Conservation (phyloP, 176 grass and related monocot genomes). For the Oryza brachyantha region DNA sequence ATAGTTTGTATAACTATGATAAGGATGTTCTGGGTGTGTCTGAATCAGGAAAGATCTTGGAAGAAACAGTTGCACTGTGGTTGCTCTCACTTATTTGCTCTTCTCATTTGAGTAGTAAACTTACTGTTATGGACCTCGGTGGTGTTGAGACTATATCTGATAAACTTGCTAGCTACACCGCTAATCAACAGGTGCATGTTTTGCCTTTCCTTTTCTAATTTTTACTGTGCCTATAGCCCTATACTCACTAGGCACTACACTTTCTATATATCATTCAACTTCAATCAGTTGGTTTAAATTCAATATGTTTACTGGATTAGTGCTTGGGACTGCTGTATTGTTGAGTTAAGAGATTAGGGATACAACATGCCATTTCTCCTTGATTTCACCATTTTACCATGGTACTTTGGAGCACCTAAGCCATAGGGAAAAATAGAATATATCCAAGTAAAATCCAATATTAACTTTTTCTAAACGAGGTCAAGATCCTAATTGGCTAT, state of each 20-base stretch:
- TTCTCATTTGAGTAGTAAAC: constrained; percentile 52
- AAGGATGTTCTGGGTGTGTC: constrained; percentile 53
- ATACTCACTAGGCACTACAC: too few species aligned
- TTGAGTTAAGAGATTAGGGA: neutral
- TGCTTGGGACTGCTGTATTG: neutral
- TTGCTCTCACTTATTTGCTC: constrained; percentile 86
- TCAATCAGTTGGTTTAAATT: constrained; percentile 28
- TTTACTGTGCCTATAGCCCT: neutral
- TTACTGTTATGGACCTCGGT: constrained; percentile 74
- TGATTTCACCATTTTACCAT: neutral
- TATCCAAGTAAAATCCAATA: neutral
- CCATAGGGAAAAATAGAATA: neutral
- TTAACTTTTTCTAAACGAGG: neutral
- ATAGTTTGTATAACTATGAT: constrained; percentile 53
- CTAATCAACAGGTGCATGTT: constrained; percentile 62
- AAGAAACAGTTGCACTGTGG: constrained; percentile 73
- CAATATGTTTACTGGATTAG: constrained; percentile 15
- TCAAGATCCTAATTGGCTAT: neutral
- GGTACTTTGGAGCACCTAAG: neutral
- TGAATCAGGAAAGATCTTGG: constrained; percentile 58
- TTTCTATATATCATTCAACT: constrained; percentile 17
- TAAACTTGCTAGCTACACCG: constrained; percentile 64
- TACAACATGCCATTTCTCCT: neutral
- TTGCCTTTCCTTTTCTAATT: constrained; percentile 31
- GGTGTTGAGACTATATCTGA: constrained; percentile 73